phyloP scores from a whole-genome alignment of 1,139 yeast genomes.

The Candida gigantensis region DNA sequence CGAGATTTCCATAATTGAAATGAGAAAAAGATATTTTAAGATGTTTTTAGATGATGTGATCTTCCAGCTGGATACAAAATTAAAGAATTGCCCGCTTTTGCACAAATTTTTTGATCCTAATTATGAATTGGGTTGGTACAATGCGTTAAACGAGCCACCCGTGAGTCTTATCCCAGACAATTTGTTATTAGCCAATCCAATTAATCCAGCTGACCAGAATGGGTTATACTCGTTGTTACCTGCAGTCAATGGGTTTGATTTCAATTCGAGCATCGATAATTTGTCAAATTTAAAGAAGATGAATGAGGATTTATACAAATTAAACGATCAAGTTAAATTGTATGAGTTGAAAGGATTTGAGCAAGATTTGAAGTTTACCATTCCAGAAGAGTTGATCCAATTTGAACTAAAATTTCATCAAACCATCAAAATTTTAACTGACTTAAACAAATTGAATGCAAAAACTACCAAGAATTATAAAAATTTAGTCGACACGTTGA shows the following conservation, averaged over 20 bases:
- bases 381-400: conserved; percentile 35
- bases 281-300: conserved; percentile 34
- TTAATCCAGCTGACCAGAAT: conserved; percentile 48
- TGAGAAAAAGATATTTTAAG: conserved; percentile 42
- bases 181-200: conserved; percentile 44
- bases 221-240: conserved; percentile 48
- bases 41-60: conserved; percentile 40
- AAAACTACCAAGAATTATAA: conserved; percentile 34
- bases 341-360: conserved; percentile 29
- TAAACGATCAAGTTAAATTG: conserved; percentile 37
- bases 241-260: conserved; percentile 37
- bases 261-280: conserved; percentile 32
- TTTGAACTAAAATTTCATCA: conserved; percentile 40
- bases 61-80: conserved; percentile 26
- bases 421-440: conserved; percentile 33
- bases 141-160: conserved; percentile 51
- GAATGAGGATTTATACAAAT: conserved; percentile 38
- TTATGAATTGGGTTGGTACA: conserved; percentile 49
- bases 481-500: conserved; percentile 30
- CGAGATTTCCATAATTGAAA: conserved; percentile 42
- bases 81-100: conserved; percentile 33
- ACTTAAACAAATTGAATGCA: conserved; percentile 36
- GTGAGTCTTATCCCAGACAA: conserved; percentile 42
- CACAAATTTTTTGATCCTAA: conserved; percentile 51
- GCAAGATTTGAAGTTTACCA: conserved; percentile 24